Conservation (phyloP, 2,329 filamentous ascomycete species). For the Huntiella abstrusa region DNA sequence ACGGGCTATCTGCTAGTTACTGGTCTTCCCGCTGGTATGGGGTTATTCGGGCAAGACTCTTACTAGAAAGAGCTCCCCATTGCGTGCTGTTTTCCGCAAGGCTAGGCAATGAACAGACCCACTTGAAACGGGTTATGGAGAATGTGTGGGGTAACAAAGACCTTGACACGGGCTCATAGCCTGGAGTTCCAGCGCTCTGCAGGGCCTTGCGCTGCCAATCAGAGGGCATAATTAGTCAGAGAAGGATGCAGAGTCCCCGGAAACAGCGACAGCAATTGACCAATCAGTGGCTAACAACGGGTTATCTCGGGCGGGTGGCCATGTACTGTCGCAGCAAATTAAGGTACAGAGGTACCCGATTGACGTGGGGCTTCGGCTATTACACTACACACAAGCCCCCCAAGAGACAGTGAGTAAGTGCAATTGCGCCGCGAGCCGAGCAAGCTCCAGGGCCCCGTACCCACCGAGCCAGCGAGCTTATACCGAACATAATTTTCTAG, state of each 20-base stretch:
- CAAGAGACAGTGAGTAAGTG: background rate
- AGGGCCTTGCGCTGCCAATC: conserved; percentile 6
- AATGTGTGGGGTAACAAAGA: background rate
- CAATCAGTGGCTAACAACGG: conserved; percentile 7
- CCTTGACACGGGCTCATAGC: background rate
- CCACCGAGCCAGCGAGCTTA: conserved; percentile 7
- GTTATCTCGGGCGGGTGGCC: conserved; percentile 7
- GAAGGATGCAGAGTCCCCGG: background rate
- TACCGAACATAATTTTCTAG: conserved; percentile 5
- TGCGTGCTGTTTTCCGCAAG: no score
- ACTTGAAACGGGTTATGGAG: background rate
- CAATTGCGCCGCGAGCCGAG: conserved; percentile 4
- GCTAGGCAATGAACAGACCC: background rate
- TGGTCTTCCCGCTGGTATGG: no score
- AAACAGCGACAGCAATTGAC: background rate
- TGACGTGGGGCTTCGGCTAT: conserved; percentile 3
- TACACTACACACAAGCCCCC: background rate
- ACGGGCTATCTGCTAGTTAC: no score
- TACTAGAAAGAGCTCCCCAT: no score
- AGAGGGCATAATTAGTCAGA: conserved; percentile 9
- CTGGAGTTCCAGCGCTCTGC: background rate
- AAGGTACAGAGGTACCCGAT: conserved; percentile 1
- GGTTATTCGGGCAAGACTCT: no score
- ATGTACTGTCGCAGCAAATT: conserved; percentile 6
- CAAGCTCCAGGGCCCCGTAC: conserved; percentile 1